Evolutionary conservation across 495 filamentous ascomycete genomes (phyloP).

Genomic region (Talaromyces thailandensis): DNA sequence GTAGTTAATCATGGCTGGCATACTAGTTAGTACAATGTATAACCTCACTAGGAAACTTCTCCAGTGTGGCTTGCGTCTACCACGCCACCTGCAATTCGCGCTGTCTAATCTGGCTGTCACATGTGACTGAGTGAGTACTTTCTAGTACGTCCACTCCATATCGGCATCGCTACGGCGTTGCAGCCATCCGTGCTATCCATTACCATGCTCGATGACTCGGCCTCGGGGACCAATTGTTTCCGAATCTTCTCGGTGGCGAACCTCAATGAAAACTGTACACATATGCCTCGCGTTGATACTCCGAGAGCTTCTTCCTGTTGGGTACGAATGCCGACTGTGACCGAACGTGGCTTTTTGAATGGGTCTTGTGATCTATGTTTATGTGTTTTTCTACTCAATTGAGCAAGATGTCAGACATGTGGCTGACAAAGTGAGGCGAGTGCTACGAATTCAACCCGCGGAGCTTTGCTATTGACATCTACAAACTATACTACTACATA

Average conservation of each 20-base stretch:
- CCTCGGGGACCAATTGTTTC: neutral
- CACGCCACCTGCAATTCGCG: neutral
- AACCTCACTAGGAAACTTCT: neutral
- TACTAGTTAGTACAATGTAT: neutral
- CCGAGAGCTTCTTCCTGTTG: neutral
- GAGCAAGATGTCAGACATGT: neutral
- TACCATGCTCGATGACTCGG: neutral
- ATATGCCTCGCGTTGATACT: neutral
- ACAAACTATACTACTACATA: neutral
- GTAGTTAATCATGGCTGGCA: neutral
- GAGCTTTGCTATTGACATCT: neutral
- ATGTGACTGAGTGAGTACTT: no score
- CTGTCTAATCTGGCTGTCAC: neutral
- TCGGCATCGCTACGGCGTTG: neutral
- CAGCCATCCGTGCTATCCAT: neutral
- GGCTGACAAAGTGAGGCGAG: neutral
- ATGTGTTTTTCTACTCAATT: neutral
- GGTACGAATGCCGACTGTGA: neutral
- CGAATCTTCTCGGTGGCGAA: neutral
- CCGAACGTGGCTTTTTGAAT: neutral
- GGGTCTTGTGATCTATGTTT: neutral
- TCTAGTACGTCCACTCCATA: no score
- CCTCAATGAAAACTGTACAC: neutral
- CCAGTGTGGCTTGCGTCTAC: neutral
- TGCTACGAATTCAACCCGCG: neutral